Conservation (phyloP, 352 stramenopile genomes). For the Globisporangium irregulare region DNA sequence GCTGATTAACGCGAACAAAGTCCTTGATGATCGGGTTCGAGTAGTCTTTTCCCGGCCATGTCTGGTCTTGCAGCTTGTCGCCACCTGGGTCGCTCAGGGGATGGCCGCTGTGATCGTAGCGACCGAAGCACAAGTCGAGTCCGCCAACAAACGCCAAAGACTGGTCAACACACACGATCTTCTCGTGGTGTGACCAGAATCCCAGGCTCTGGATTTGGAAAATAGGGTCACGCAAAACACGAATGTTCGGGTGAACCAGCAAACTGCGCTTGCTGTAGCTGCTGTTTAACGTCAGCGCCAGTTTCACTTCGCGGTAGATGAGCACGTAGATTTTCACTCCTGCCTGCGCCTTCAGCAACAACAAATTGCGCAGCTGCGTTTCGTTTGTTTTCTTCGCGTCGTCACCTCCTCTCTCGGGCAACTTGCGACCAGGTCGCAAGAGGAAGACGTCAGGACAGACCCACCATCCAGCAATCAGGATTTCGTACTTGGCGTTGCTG, state of each 20-base stretch:
- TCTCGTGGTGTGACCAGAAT: conserved; percentile 94
- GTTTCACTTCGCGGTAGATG: conserved; percentile 89
- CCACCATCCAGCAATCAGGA: conserved; percentile 91
- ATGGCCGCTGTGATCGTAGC: conserved; percentile 82
- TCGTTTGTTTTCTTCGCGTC: conserved; percentile 56
- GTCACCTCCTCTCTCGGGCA: conserved; percentile 36
- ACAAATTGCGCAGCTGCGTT: conserved; percentile 68
- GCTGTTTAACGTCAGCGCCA: conserved; percentile 87
- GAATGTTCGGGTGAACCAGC: conserved; percentile 84
- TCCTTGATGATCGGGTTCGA: conserved; percentile 90
- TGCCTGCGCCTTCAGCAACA: conserved; percentile 75
- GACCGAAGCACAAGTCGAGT: conserved; percentile 87
- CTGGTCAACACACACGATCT: conserved; percentile 91
- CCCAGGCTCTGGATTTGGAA: conserved; percentile 89
- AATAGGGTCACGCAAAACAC: conserved; percentile 87
- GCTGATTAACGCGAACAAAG: conserved; percentile 83
- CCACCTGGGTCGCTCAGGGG: conserved; percentile 65
- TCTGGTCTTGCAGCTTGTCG: conserved; percentile 44
- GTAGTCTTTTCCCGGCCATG: conserved; percentile 85
- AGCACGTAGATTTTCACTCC: conserved; percentile 90
- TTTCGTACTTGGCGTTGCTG: conserved; percentile 80
- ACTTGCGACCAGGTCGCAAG: conserved; percentile 55
- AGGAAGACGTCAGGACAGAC: conserved; percentile 85
- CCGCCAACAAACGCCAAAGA: conserved; percentile 79
- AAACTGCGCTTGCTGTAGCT: conserved; percentile 81